Evolutionary conservation across 1,284 basidiomycete genomes (phyloP).

Genomic region (Agaricales sp.): DNA sequence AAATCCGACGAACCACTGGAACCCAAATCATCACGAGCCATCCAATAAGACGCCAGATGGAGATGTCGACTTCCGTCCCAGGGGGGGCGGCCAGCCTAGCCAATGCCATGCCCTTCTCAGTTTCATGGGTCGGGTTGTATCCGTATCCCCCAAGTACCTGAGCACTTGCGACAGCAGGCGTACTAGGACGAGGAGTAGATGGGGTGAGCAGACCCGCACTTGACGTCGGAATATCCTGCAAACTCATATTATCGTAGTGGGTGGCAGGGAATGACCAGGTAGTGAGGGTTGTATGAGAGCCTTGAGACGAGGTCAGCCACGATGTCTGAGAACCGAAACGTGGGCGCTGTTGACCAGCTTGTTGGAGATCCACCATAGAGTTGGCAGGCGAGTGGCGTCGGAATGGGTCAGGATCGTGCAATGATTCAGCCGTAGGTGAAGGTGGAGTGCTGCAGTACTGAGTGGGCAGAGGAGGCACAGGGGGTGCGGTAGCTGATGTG

Average conservation of each 20-base stretch:
- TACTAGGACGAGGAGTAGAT: conserved; percentile 31
- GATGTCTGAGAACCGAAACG: conserved; percentile 56
- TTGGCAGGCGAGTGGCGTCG: conserved; percentile 22
- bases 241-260: conserved; percentile 20
- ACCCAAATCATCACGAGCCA: conserved; percentile 60
- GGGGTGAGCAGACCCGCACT: conserved; percentile 28
- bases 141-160: conserved; percentile 58
- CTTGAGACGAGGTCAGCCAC: conserved; percentile 56
- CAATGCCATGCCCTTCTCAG: conserved; percentile 35
- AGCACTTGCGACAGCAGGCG: conserved; percentile 43
- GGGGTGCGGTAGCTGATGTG: conserved; percentile 28
- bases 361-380: conserved; percentile 21
- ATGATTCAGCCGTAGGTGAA: conserved; percentile 28
- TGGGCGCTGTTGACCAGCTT: conserved; percentile 19
- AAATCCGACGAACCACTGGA: conserved; percentile 41
- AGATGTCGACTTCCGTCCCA: conserved; percentile 40
- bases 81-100: conserved; percentile 29
- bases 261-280: conserved; percentile 58
- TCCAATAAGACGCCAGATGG: conserved; percentile 37
- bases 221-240: conserved; percentile 29
- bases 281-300: conserved; percentile 44
- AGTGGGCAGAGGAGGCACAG: conserved; percentile 54
- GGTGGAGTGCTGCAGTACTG: conserved; percentile 32
- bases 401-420: conserved; percentile 52
- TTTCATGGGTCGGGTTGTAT: conserved; percentile 29